These are phyloP conservation scores for Rhizophora mangle DNA, from an alignment of 345 rosid genomes.

Conservation along the genomic window DNA sequence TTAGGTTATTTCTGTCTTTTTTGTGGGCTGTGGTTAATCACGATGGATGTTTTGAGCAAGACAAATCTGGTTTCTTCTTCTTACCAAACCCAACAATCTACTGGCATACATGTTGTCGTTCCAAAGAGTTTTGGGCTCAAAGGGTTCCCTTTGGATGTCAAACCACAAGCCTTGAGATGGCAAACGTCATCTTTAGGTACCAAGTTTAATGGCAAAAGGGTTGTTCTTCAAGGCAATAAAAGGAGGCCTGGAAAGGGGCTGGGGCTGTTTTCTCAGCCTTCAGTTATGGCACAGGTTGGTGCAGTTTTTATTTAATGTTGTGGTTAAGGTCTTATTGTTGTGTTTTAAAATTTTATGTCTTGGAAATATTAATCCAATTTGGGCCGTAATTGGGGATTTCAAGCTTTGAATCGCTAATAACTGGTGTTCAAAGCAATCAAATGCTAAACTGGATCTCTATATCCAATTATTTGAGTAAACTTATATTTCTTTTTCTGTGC, in stretches of 20 bases:
- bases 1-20: neutral
- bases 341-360: neutral
- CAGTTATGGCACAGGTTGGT: constrained; percentile 60
- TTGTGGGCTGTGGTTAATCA: constrained; percentile 15
- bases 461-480: neutral
- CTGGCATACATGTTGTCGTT: constrained; percentile 16
- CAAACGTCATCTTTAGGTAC: constrained; percentile 6
- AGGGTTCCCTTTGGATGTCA: constrained; percentile 36
- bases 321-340: too few species aligned
- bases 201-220: constrained; percentile 47
- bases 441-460: neutral
- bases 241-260: constrained; percentile 22
- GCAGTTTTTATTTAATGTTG: neutral
- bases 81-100: constrained; percentile 27
- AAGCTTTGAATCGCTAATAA: neutral
- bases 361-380: too few species aligned
- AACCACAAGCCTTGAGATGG: constrained; percentile 32
- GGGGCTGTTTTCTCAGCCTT: constrained; percentile 21
- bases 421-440: neutral
- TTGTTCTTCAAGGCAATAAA: constrained; percentile 30
- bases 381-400: neutral
- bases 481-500: neutral
- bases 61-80: constrained; percentile 35
- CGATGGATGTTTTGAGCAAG: constrained; percentile 54
- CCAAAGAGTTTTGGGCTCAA: constrained; percentile 34